Base-by-base conservation (phyloP, 2,329 filamentous ascomycete genomes). In the Phoma sp. region DNA sequence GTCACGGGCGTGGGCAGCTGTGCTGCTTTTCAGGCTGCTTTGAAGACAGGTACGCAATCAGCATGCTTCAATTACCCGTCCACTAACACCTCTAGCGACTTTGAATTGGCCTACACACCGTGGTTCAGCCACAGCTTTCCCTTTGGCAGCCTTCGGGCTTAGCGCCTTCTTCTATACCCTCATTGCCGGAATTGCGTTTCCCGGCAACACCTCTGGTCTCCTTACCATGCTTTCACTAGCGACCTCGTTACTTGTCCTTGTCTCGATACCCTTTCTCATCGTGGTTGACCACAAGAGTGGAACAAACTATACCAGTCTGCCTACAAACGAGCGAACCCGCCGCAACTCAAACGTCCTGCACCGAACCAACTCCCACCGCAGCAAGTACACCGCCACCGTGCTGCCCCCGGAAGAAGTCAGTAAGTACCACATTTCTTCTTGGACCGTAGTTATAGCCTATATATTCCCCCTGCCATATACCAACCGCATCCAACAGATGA, bases 161-260 rank as follows among this genome's bases (percentile, higher is more conserved):
- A 97, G 93, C 72, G 95, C 95, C 48, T 95, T 99, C 77, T 96
- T 98, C 80, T 99, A 97, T 78, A 93, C 95, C 0, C 82, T 88
- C 2, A 77, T 96, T 28, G 91, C 92, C 18, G 85, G 86, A 15
- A 71, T 96, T 39, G 79, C 91, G 33, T 93, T 96, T 69, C 90
- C 91, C 2, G 91, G 92, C 32, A 87, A 96, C 66, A 95, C 92
- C 1, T 88, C 89, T 49, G 84, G 85, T 32, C 93, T 97, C 65
- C 81, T 99, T 52, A 80, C 93, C 60, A 79, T 98, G 23, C 81
- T 99, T 33, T 87, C 92, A 3, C 81, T 86, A 59, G 93, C 92
- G 14, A 97, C 93, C 1, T 90, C 88, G 56, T 77, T 83, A 42
- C 81, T 98, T 65, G 88, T 89, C 4, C 83, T 96, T 47, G 71